Evolutionary conservation across 208 protist species (phyloP).

Genomic region (Pavlovales sp.): DNA sequence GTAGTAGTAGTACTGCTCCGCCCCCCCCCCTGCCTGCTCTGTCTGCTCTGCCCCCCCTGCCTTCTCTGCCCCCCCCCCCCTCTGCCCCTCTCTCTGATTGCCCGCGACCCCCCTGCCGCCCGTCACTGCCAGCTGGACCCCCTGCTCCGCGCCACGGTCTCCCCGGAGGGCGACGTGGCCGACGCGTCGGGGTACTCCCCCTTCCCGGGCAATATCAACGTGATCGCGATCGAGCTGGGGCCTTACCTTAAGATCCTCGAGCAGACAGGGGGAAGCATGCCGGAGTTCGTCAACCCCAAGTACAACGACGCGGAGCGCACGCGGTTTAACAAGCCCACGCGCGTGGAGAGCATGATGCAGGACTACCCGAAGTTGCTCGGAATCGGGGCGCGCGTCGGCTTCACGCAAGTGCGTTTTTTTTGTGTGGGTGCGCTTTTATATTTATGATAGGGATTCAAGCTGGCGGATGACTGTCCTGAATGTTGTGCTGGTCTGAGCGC

Average conservation of each 20-base stretch:
- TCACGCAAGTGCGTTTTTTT: too few species aligned
- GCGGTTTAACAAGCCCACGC: constrained; percentile 37
- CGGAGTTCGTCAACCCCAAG: constrained; percentile 90
- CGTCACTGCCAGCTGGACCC: constrained; percentile 60
- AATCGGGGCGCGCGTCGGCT: constrained; percentile 5
- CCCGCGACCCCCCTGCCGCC: neutral
- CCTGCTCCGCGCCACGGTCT: constrained; percentile 47
- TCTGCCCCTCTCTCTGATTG: too few species aligned
- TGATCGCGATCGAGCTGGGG: constrained; percentile 69
- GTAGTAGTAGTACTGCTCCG: too few species aligned
- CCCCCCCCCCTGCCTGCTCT: too few species aligned
- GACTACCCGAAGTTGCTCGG: constrained; percentile 40
- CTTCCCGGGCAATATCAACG: constrained; percentile 85
- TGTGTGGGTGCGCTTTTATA: too few species aligned
- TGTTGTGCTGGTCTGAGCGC: too few species aligned
- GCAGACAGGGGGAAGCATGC: constrained; percentile 58
- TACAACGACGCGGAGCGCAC: constrained; percentile 35
- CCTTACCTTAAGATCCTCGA: constrained; percentile 68
- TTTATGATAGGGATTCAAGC: too few species aligned
- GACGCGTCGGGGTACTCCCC: constrained; percentile 62
- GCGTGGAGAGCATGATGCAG: constrained; percentile 58
- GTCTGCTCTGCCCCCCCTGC: neutral
- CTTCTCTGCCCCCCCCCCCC: neutral
- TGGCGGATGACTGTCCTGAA: too few species aligned
- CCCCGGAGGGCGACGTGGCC: constrained; percentile 26